Conservation (phyloP, 345 rosid species). For the Hibiscus mutabilis region DNA sequence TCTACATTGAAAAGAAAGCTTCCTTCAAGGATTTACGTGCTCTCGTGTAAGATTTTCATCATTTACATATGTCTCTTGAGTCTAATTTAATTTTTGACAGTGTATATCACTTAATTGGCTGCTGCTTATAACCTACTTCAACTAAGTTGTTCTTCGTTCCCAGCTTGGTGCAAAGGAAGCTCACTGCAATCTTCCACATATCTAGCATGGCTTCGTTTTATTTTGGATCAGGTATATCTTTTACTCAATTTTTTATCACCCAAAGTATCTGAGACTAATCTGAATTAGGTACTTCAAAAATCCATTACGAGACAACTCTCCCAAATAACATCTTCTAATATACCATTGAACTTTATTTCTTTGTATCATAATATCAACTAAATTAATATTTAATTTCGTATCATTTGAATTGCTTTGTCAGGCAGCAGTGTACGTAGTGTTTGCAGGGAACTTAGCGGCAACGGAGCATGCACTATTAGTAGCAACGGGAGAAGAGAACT, state of each 20-base stretch:
- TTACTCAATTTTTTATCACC: too few relatives aligned
- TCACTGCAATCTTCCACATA: not conserved
- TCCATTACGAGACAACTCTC: too few relatives aligned
- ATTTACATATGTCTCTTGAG: not conserved
- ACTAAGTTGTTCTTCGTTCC: not conserved
- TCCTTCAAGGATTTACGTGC: constrained; percentile 6
- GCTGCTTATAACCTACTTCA: constrained; percentile 12
- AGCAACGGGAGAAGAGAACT: constrained; percentile 32
- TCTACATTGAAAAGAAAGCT: constrained; percentile 10
- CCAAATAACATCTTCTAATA: too few relatives aligned
- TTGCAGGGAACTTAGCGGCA: constrained; percentile 39
- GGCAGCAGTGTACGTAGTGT: constrained; percentile 44
- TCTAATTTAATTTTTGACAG: not conserved
- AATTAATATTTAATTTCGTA: too few relatives aligned
- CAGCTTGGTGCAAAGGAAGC: not conserved
- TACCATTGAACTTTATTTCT: too few relatives aligned
- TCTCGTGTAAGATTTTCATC: constrained; percentile 2
- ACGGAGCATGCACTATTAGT: constrained; percentile 37
- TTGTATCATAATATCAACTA: too few relatives aligned
- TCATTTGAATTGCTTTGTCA: constrained; percentile 3
- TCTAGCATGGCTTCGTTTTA: not conserved
- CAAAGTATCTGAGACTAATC: too few relatives aligned
- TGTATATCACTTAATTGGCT: constrained; percentile 1
- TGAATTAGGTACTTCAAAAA: too few relatives aligned
- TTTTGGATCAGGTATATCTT: constrained; percentile 8